phyloP scores from a whole-genome alignment of 2,329 filamentous ascomycete species.

The Fusarium sp. region DNA sequence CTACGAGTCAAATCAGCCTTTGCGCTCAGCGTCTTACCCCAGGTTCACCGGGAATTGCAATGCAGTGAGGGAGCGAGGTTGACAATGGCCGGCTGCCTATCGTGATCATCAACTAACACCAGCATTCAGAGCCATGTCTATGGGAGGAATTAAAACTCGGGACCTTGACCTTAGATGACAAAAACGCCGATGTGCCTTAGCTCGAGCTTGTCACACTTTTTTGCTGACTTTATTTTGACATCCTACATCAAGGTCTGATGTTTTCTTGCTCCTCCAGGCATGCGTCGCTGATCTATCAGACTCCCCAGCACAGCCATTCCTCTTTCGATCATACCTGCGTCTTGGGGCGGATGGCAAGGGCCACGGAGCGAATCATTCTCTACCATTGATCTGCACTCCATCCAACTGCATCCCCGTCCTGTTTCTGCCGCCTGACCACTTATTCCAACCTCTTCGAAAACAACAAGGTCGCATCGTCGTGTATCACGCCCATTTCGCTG shows the following conservation, averaged over 20 bases:
- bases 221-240: background rate
- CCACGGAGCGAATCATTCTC: constrained; percentile 35
- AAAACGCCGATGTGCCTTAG: background rate
- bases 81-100: constrained; percentile 30
- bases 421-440: constrained; percentile 42
- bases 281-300: constrained; percentile 29
- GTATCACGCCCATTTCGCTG: constrained; percentile 23
- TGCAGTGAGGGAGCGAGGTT: constrained; percentile 6
- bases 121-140: constrained; percentile 17
- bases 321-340: constrained; percentile 34
- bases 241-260: background rate
- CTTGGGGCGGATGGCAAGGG: constrained; percentile 25
- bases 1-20: constrained; percentile 18
- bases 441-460: constrained; percentile 36
- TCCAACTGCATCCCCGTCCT: constrained; percentile 31
- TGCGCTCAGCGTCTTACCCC: constrained; percentile 27
- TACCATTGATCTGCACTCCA: constrained; percentile 29
- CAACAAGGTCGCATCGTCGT: constrained; percentile 22
- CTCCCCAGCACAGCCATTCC: constrained; percentile 30
- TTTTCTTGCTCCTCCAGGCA: background rate
- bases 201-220: fast-evolving
- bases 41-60: constrained; percentile 22
- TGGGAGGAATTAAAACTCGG: background rate
- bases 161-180: background rate
- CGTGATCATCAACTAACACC: constrained; percentile 23